Evolutionary conservation across 2,329 filamentous ascomycete species (phyloP).

Genomic region (Epichloe elymi): DNA sequence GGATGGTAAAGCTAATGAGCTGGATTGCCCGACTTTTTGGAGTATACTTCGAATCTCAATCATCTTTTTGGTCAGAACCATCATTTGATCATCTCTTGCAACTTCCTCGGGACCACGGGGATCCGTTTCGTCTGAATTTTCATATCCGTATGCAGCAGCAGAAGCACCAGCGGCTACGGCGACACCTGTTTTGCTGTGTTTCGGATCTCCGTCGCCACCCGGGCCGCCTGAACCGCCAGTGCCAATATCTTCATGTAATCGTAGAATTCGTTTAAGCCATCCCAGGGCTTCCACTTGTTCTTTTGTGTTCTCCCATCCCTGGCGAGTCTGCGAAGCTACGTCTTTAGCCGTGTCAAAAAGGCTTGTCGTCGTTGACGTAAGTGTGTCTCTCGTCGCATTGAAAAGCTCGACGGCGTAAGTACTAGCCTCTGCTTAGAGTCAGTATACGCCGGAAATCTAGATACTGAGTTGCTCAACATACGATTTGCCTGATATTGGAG

Average conservation of each 20-base stretch:
- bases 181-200: constrained; percentile 45
- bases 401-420: constrained; percentile 51
- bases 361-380: constrained; percentile 53
- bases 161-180: constrained; percentile 58
- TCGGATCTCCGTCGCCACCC: constrained; percentile 37
- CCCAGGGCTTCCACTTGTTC: constrained; percentile 56
- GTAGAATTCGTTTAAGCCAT: constrained; percentile 67
- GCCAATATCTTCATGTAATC: constrained; percentile 45
- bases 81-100: constrained; percentile 94
- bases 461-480: constrained; percentile 32
- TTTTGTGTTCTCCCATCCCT: constrained; percentile 74
- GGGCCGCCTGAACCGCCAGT: constrained; percentile 35
- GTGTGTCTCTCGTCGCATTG: constrained; percentile 57
- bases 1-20: constrained; percentile 75
- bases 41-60: constrained; percentile 93
- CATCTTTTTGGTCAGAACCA: constrained; percentile 98
- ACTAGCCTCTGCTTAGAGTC: constrained; percentile 29
- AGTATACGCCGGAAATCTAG: constrained; percentile 8
- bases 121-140: constrained; percentile 54
- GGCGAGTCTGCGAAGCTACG: constrained; percentile 65
- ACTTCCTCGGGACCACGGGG: constrained; percentile 47
- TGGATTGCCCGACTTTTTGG: constrained; percentile 83
- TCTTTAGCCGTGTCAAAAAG: constrained; percentile 59
- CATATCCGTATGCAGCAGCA: constrained; percentile 67
- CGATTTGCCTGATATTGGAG: constrained; percentile 90